Evolutionary conservation across 371 early-diverging fungal species (phyloP), one percentile per base, ranked within the genome.

Genomic region (Coemansia sp.): DNA sequence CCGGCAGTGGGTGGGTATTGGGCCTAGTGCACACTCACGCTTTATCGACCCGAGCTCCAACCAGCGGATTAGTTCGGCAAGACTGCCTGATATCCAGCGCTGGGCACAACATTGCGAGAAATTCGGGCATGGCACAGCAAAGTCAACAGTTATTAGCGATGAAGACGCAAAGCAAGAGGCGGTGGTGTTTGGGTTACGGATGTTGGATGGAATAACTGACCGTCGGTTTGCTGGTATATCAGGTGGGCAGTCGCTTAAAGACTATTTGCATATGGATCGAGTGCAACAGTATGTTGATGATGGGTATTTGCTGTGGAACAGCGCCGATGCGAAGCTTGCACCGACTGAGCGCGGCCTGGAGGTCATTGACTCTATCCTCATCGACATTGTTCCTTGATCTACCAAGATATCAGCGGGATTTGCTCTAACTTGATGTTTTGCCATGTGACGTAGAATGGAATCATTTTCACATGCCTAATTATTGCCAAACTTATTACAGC

Each of bases 1-100:
- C 4, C 69, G 84, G 53, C 90, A 92, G 64, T 95, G 89, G 78
- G 67, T 94, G 2, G 95, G 94, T 70, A 82, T 94, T 37, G 94
- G 93, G 0, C 94, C 94, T 2, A 93, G 94, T 11, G 91, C 94
- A 3, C 94, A 94, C 69, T 93, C 94, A 3, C 82, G 92, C 14
- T 56, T 89, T 51, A 81, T 83, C 21, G 68, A 68, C 11, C 61
- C 54, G 0, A 37, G 2, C 1, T 77, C 62, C n/a, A 64, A 80
- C 4, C 56, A 66, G 45, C 72, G 85, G 1, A 55, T 63, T 29
- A 75, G 90, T 22, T 87, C 90, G 0, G 87, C 85, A 72, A 86
- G 88, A 21, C 87, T 88, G 71, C 64, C 79, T 42, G 61, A 61
- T 26, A 63, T 66, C 14, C 57, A 18, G 39, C 53, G 63, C 3